Evolutionary conservation across 495 filamentous ascomycete genomes (phyloP).

Genomic region (Baudoinia panamericana): DNA sequence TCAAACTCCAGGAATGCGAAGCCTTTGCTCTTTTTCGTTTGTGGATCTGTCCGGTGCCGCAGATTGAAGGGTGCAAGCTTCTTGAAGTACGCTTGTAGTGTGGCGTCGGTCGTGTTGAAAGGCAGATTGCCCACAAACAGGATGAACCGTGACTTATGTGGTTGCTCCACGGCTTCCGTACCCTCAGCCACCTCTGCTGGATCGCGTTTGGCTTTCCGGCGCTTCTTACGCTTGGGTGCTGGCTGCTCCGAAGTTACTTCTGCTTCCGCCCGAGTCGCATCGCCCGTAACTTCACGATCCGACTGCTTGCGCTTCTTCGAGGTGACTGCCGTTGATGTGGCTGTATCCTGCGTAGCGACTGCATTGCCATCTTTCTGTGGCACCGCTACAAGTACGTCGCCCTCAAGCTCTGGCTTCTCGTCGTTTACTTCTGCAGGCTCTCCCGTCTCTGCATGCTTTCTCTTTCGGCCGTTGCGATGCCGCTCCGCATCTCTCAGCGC

Average conservation of each 20-base stretch:
- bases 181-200: background rate
- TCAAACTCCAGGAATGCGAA: constrained; percentile 91
- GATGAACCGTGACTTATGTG: constrained; percentile 16
- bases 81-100: constrained; percentile 61
- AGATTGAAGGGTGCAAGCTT: constrained; percentile 58
- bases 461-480: constrained; percentile 9
- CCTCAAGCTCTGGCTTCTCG: background rate
- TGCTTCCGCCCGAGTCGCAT: too few species aligned
- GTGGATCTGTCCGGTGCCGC: constrained; percentile 61
- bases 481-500: constrained; percentile 15
- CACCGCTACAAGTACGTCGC: too few species aligned
- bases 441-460: constrained; percentile 11
- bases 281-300: background rate
- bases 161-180: background rate
- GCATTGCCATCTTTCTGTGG: background rate
- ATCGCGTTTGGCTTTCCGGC: constrained; percentile 5
- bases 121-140: constrained; percentile 58
- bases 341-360: constrained; percentile 4
- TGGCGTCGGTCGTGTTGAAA: constrained; percentile 56
- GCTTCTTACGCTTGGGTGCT: constrained; percentile 2
- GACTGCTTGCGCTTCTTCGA: constrained; percentile 5
- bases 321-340: background rate
- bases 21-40: constrained; percentile 60
- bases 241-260: background rate
- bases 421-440: background rate